Evolutionary conservation across 352 stramenopile species (phyloP).

Genomic region (Globisporangium canariense): DNA sequence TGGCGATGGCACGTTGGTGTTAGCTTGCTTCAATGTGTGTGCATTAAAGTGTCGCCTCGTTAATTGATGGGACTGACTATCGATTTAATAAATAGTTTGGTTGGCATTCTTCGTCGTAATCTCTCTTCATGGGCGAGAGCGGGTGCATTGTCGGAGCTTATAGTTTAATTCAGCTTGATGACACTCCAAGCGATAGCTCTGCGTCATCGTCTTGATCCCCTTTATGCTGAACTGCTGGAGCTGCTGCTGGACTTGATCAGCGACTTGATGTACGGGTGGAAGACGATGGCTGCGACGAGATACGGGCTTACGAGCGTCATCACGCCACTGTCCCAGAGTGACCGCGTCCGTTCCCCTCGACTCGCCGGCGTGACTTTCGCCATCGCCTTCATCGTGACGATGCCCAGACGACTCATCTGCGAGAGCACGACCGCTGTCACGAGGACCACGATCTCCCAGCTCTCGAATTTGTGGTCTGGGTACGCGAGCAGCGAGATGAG

Average conservation of each 20-base stretch:
- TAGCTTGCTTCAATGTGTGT: no score
- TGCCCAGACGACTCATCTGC: slow-evolving; percentile 30
- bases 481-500: slow-evolving; percentile 24
- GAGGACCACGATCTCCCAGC: slow-evolving; percentile 37
- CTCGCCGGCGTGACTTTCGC: slow-evolving; percentile 22
- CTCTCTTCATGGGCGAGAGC: no score
- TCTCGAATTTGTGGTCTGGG: slow-evolving; percentile 16
- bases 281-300: slow-evolving; percentile 55
- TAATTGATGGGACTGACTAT: no score
- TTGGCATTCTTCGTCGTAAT: background rate
- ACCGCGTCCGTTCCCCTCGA: slow-evolving; percentile 20
- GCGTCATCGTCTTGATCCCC: background rate
- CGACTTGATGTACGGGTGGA: slow-evolving; percentile 60
- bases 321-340: slow-evolving; percentile 45
- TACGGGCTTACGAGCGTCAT: slow-evolving; percentile 56
- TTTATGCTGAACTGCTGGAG: background rate
- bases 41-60: no score
- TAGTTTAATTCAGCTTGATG: background rate
- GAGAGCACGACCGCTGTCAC: slow-evolving; percentile 29
- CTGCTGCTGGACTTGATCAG: slow-evolving; percentile 25
- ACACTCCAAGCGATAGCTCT: background rate
- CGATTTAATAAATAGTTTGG: background rate
- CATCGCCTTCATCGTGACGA: slow-evolving; percentile 42
- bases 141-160: background rate
- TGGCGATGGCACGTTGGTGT: no score